Evolutionary conservation across 208 protist genomes (phyloP), one percentile per base, ranked within the genome.

Genomic region (Paratrypanosoma confusum): DNA sequence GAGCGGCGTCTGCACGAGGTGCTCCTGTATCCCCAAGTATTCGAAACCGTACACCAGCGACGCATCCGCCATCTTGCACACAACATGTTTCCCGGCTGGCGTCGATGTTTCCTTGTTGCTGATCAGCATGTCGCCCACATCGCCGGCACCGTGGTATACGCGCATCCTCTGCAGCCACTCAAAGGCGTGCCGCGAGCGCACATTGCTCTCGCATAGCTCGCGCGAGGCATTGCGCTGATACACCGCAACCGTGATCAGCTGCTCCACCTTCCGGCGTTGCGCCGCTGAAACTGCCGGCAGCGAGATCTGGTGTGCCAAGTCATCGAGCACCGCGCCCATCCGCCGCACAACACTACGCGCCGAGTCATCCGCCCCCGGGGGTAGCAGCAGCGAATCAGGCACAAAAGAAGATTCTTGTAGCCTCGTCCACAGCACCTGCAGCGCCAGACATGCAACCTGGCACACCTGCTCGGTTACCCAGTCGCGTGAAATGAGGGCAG

Each of bases 1-100:
- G 3, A 99, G 76, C 20, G 96, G 92, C 14, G 98, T 99, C 70
- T 99, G 95, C 39, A 99, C 98, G 0, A 99, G 81, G 4, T 93
- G 81, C 35, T 98, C 93, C 34, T 79, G 72, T 21, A 94, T 73
- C 25, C 98, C 98, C 4, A 98, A 78, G 76, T 99, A 99, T 75
- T 99, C 98, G 60, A 97, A 99, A 16, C 96, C 94, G 58, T 99
- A 99, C 21, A 51, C 27, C 50, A 99, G 93, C 5, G 44, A 48
- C 4, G 97, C 96, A 60, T 99, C 93, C 6, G 96, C 96, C 66
- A 99, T 98, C 28, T 81, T 70, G 43, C 97, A 97, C 28, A 72
- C 57, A 5, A 97, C 54, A 37, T 66, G 72, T 34, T 84, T 35
- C 13, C 66, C n/a, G 25, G 13, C 11, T 17, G n/a, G 26, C 36